A percentile compares a stretch with the other conserved stretches of the same genome.
phyloP scores from a whole-genome alignment of 768 basidiomycete species.

The Sporobolomyces pararoseus region DNA sequence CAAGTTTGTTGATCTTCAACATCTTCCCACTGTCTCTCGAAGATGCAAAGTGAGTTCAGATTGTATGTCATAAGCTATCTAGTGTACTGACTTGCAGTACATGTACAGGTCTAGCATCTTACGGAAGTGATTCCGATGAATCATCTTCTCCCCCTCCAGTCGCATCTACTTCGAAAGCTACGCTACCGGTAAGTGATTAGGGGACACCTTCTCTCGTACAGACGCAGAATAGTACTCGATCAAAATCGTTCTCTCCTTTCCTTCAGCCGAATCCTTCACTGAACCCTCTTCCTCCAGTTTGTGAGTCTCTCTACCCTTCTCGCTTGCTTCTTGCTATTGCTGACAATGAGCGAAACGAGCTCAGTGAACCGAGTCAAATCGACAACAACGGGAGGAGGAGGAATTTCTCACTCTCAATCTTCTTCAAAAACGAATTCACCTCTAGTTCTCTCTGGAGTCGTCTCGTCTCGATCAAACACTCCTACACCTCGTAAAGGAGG shows the following conservation, averaged over 20 bases:
- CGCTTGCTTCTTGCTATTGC: neutral
- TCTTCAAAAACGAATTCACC: slow-evolving; percentile 19
- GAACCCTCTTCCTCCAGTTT: slow-evolving; percentile 23
- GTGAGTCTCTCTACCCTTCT: slow-evolving; percentile 9
- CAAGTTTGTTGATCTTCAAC: neutral
- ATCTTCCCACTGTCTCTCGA: neutral
- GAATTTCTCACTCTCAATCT: neutral
- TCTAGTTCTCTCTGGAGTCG: neutral
- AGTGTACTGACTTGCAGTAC: neutral
- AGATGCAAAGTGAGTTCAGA: slow-evolving; percentile 29
- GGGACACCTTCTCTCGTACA: too few species aligned
- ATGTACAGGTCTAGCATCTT: slow-evolving; percentile 23
- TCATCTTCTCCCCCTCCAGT: neutral
- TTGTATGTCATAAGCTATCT: neutral
- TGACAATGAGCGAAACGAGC: too few species aligned
- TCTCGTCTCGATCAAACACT: neutral
- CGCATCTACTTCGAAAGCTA: slow-evolving; percentile 11
- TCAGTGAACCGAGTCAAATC: slow-evolving; percentile 21
- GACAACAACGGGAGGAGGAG: too few species aligned
- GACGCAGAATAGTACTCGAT: neutral
- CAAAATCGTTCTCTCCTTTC: neutral
- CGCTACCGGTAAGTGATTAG: too few species aligned
- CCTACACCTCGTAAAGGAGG: neutral
- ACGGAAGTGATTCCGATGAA: slow-evolving; percentile 27
- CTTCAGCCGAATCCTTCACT: neutral